Percentiles rank a stretch among this genome's conserved stretches.
Conservation (phyloP, 495 filamentous ascomycete genomes). For the Amniculicola lignicola region DNA sequence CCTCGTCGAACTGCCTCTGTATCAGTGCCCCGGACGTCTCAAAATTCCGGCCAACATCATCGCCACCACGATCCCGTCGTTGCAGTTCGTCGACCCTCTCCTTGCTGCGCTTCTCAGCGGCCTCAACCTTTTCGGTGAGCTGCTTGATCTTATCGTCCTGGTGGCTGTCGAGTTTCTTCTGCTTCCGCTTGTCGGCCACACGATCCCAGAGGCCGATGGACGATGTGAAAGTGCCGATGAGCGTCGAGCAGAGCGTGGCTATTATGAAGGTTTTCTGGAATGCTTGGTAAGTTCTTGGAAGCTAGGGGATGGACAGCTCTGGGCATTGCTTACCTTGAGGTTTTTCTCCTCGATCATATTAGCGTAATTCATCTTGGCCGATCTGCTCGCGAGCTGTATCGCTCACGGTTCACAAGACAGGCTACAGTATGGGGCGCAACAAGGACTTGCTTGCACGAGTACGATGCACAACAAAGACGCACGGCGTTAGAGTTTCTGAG, state of each 20-base stretch:
- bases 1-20: slow-evolving; percentile 34
- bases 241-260: slow-evolving; percentile 38
- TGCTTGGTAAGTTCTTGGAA: background rate
- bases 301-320: background rate
- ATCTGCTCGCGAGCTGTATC: background rate
- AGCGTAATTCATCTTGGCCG: slow-evolving; percentile 30
- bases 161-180: slow-evolving; percentile 31
- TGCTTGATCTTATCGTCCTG: slow-evolving; percentile 42
- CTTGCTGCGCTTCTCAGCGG: slow-evolving; percentile 12
- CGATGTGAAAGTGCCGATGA: slow-evolving; percentile 39
- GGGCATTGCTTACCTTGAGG: slow-evolving; percentile 31
- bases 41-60: slow-evolving; percentile 24
- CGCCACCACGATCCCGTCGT: background rate
- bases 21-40: slow-evolving; percentile 32
- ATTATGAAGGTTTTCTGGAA: slow-evolving; percentile 40
- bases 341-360: slow-evolving; percentile 41
- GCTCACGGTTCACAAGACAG: too few species aligned
- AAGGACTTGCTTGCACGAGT: too few species aligned
- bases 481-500: too few species aligned
- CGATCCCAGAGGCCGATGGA: slow-evolving; percentile 37
- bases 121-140: slow-evolving; percentile 47
- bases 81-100: slow-evolving; percentile 2
- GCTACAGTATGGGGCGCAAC: too few species aligned
- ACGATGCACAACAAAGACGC: too few species aligned
- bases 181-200: slow-evolving; percentile 26